Conservation (phyloP, 176 grass and related monocot genomes). For the Otatea glauca region DNA sequence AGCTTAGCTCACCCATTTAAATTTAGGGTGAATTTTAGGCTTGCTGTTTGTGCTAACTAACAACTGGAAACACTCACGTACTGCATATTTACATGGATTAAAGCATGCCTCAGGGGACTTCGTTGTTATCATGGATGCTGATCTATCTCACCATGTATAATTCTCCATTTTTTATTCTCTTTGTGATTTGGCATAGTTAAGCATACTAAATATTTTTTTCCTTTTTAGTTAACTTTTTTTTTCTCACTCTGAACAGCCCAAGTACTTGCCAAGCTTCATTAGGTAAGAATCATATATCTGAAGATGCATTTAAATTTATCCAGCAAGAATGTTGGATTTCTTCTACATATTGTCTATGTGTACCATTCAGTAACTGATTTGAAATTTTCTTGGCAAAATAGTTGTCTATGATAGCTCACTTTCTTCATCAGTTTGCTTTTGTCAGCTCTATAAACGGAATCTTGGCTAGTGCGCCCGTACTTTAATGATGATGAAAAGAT, state of each 20-base stretch:
- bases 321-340: not conserved
- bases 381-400: constrained; percentile 17
- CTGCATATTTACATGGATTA: constrained; percentile 91
- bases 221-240: constrained; percentile 33
- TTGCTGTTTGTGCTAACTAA: constrained; percentile 22
- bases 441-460: not conserved
- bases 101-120: constrained; percentile 90
- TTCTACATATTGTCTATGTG: not conserved
- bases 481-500: not conserved
- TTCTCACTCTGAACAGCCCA: constrained; percentile 65
- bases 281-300: constrained; percentile 52
- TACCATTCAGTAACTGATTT: not conserved
- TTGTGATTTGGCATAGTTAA: constrained; percentile 21
- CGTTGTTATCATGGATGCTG: constrained; percentile 94
- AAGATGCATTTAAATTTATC: not conserved
- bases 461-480: not conserved
- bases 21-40: constrained; percentile 8
- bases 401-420: not conserved
- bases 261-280: constrained; percentile 97
- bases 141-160: constrained; percentile 92
- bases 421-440: constrained; percentile 18
- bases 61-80: constrained; percentile 57
- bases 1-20: constrained; percentile 27
- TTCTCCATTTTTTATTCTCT: constrained; percentile 35
- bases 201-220: constrained; percentile 29